A percentile compares a stretch with the other conserved stretches of the same genome.
phyloP scores from a whole-genome alignment of 257 asterid genomes.

The Nyctanthes arbortristis region DNA sequence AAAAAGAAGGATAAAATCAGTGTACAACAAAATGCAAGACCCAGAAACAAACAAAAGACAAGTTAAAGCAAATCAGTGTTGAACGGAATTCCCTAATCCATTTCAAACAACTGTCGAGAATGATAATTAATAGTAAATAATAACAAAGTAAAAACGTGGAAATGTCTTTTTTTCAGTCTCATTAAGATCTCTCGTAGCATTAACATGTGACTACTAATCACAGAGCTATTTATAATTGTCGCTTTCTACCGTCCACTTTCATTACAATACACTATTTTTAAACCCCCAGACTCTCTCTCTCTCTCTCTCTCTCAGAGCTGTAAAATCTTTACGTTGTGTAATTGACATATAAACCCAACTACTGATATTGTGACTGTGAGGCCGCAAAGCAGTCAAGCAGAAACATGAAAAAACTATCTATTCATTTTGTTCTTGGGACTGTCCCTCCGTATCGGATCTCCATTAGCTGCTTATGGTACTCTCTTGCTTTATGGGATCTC shows the following conservation, averaged over 20 bases:
- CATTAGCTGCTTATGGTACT: conserved; percentile 22
- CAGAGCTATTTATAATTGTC: background rate
- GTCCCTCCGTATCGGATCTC: conserved; percentile 7
- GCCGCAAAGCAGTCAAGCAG: conserved; percentile 1
- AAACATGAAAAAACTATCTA: conserved; percentile 11
- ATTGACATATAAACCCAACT: too few species aligned
- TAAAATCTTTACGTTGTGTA: too few species aligned
- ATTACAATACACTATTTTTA: too few species aligned
- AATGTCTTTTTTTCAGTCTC: background rate
- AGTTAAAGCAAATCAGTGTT: background rate
- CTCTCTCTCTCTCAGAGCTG: background rate
- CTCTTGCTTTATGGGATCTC: too few species aligned
- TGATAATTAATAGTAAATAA: background rate
- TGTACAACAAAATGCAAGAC: background rate
- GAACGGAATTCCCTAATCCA: background rate
- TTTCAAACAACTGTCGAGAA: background rate
- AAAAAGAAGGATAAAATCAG: too few species aligned
- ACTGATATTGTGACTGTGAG: background rate
- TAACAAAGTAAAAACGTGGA: background rate
- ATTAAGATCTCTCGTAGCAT: background rate
- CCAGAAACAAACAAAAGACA: background rate
- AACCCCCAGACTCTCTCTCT: too few species aligned
- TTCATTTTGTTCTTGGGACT: background rate
- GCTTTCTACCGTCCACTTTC: background rate
- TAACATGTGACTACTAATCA: background rate